phyloP scores from a whole-genome alignment of 331 rosid genomes.

The Cydonia oblonga region DNA sequence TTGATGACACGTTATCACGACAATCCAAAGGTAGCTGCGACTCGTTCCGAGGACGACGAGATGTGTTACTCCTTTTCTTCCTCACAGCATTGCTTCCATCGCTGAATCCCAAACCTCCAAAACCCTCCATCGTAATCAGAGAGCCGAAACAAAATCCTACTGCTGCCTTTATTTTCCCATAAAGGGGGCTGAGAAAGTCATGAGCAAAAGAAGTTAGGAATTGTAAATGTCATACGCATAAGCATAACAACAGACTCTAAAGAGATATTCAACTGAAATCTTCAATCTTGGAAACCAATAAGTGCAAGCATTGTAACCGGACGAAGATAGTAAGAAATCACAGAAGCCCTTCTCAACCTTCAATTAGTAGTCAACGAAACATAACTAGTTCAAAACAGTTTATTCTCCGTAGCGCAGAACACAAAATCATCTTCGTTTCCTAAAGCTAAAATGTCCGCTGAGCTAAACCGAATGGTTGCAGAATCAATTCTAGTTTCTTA shows the following conservation, averaged over 20 bases:
- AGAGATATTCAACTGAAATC: background rate
- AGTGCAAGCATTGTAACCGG: background rate
- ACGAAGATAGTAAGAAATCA: too few species aligned
- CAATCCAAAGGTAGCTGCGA: constrained; percentile 19
- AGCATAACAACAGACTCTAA: background rate
- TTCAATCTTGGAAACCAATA: background rate
- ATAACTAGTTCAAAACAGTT: too few species aligned
- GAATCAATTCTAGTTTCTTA: background rate
- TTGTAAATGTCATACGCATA: background rate
- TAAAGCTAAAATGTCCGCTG: background rate
- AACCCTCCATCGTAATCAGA: constrained; percentile 19
- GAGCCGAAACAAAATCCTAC: background rate
- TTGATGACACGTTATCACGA: constrained; percentile 18
- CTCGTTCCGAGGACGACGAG: constrained; percentile 32
- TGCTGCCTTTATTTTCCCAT: background rate
- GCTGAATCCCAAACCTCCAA: constrained; percentile 23
- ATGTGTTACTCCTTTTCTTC: constrained; percentile 30
- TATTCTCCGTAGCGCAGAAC: too few species aligned
- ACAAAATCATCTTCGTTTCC: too few species aligned
- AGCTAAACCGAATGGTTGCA: background rate
- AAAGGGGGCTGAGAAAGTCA: background rate
- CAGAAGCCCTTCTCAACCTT: too few species aligned
- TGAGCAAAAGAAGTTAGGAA: background rate
- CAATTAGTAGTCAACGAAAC: too few species aligned
- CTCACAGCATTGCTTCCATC: constrained; percentile 18